Conservation (phyloP, 257 asterid species). For the Voacanga thouarsii region DNA sequence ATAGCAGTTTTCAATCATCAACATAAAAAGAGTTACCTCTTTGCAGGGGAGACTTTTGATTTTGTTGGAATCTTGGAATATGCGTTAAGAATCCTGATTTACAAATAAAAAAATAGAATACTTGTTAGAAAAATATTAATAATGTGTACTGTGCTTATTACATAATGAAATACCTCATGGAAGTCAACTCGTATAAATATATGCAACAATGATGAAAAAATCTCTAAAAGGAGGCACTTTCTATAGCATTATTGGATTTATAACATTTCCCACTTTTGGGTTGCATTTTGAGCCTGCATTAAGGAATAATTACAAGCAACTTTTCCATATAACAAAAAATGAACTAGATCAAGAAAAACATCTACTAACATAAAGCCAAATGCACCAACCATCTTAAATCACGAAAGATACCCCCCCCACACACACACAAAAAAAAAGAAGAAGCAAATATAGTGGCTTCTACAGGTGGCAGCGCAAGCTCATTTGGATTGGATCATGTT, state of each 20-base stretch:
- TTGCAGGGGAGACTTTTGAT: constrained; percentile 49
- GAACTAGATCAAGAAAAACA: background rate
- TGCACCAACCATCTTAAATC: background rate
- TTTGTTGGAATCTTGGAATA: constrained; percentile 71
- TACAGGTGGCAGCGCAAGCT: background rate
- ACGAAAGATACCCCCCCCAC: background rate
- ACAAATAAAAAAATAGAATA: constrained; percentile 16
- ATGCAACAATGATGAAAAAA: background rate
- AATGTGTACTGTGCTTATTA: background rate
- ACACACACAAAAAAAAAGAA: background rate
- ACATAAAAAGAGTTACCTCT: constrained; percentile 51
- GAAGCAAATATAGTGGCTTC: background rate
- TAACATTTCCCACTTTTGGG: background rate
- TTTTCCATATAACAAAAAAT: background rate
- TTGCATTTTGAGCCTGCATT: background rate
- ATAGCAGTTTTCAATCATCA: constrained; percentile 9
- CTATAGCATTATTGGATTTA: background rate
- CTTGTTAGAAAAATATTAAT: background rate
- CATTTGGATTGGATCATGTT: background rate
- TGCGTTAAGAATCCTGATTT: constrained; percentile 70
- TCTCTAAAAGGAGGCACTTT: background rate
- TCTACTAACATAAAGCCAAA: background rate
- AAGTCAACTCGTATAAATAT: background rate
- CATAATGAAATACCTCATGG: background rate
- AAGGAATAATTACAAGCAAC: background rate